Evolutionary conservation across 345 rosid genomes (phyloP), one percentile per base, ranked within the genome.

Genomic region (Anacardium occidentale): DNA sequence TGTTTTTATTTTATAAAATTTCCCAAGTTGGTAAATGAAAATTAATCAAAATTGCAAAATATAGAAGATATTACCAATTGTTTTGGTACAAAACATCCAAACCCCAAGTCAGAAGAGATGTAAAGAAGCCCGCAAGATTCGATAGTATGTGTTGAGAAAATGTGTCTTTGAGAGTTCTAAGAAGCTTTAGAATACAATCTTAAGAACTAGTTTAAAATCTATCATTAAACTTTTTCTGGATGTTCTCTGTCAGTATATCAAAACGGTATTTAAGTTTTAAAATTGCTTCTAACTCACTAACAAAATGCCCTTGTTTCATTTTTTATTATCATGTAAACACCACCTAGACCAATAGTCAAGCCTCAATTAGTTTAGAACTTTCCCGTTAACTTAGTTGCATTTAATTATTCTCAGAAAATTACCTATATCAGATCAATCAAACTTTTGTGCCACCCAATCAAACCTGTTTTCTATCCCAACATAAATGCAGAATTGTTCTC

Each of bases 371-470:
- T 12, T 34, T 48, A 69, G 56, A 22, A 40, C 29, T 11, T 15
- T 44, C 55, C 52, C 29, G 59, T 18, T 57, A 63, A 26, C 32
- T 10, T 22, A 34, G 20, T 45, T 62, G 32, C 24, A 18, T 59
- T 17, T 4, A 66, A 52, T n/a, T 47, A 10, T 52, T 15, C 56
- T 40, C 37, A 62, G 29, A 17, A 55, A 11, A 55, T 52, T 84
- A 94, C 98, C 93, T 94, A 97, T 80, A 94, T 89, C 56, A 91
- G 80, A 83, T 90, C 96, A 70, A 93, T 97, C 58, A 94, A 82
- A 85, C 93, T 91, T 82, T 91, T 94, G 82, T 85, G 96, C 15
- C 88, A 86, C 58, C 84, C 90, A 20, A 81, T 66, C 63, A 85
- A 81, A 83, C 74, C 75, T 42, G 65, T 51, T 55, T 73, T 73